Conservation (phyloP, 176 grass and related monocot species). For the Carex pumila region DNA sequence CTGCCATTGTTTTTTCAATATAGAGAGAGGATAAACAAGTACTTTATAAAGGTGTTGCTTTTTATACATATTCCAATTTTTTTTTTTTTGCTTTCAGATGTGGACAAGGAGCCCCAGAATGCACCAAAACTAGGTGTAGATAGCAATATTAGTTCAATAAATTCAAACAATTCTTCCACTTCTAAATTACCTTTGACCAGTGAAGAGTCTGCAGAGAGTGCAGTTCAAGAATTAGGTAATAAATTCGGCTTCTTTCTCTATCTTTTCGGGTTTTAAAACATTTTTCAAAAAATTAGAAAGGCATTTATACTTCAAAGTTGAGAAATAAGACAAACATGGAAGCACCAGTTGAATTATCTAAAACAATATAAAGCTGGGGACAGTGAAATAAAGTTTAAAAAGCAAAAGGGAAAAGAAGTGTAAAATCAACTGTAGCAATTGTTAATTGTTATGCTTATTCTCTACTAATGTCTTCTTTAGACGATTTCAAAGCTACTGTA, state of each 20-base stretch:
- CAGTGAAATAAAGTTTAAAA: not conserved
- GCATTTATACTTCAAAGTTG: not conserved
- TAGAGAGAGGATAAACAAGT: not conserved
- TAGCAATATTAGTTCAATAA: not conserved
- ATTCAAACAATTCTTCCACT: not conserved
- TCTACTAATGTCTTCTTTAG: not conserved
- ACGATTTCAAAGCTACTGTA: not conserved
- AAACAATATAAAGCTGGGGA: not conserved
- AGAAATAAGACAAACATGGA: not conserved
- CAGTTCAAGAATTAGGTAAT: slow-evolving; percentile 28
- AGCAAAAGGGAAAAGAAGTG: not conserved
- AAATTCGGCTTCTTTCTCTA: not conserved
- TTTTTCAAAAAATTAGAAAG: not conserved
- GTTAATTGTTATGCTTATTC: not conserved
- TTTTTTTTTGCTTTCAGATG: not conserved
- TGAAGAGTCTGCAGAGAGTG: slow-evolving; percentile 2
- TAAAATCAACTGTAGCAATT: not conserved
- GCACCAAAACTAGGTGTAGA: not conserved
- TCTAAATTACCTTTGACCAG: not conserved
- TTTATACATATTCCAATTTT: not conserved
- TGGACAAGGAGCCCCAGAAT: not conserved
- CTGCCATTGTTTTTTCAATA: not conserved
- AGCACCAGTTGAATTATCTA: not conserved
- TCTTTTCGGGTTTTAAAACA: not conserved
- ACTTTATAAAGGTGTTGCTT: not conserved